Percentiles rank a stretch among this genome's conserved stretches.
Conservation (phyloP, 306 rosid genomes). For the Phaseolus lunatus region DNA sequence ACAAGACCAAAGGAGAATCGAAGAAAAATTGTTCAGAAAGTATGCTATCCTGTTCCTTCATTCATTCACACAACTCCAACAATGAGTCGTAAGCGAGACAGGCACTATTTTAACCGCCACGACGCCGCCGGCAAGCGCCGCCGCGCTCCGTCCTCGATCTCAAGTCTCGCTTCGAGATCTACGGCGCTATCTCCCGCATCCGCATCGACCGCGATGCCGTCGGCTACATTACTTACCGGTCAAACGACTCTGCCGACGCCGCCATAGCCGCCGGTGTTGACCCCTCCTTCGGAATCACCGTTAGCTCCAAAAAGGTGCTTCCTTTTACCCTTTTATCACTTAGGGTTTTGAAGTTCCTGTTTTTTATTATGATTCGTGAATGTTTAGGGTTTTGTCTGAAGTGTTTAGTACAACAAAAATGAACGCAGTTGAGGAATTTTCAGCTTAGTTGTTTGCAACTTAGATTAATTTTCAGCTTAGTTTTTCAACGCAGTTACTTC, state of each 20-base stretch:
- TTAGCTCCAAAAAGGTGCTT: slow-evolving; percentile 71
- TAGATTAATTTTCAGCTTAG: too few species aligned
- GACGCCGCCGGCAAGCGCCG: slow-evolving; percentile 49
- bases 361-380: background rate
- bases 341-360: slow-evolving; percentile 6
- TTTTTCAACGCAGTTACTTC: too few species aligned
- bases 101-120: slow-evolving; percentile 65
- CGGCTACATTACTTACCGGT: slow-evolving; percentile 72
- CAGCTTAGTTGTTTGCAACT: background rate
- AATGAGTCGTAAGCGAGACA: slow-evolving; percentile 88
- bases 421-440: background rate
- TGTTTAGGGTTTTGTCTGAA: background rate
- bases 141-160: slow-evolving; percentile 88
- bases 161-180: slow-evolving; percentile 94
- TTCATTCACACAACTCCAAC: background rate
- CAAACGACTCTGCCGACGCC: slow-evolving; percentile 74
- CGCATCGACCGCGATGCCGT: slow-evolving; percentile 86
- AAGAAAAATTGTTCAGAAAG: background rate
- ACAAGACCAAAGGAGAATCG: background rate
- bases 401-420: background rate
- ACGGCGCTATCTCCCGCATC: slow-evolving; percentile 87
- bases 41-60: background rate
- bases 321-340: background rate
- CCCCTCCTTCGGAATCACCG: slow-evolving; percentile 74
- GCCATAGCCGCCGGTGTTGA: slow-evolving; percentile 80